phyloP scores from a whole-genome alignment of 306 rosid species.

The Vicia sativa region DNA sequence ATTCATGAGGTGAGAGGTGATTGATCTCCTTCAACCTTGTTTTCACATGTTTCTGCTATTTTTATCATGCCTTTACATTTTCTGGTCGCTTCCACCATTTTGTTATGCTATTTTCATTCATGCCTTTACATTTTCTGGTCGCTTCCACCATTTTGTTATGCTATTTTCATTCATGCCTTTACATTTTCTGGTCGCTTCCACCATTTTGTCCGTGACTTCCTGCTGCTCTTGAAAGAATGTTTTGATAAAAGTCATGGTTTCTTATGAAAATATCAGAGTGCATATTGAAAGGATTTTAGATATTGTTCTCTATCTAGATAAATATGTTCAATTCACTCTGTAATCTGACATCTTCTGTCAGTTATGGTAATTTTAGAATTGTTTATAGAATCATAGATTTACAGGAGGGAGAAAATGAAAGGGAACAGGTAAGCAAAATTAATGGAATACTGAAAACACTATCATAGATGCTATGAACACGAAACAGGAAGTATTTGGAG shows the following conservation, averaged over 20 bases:
- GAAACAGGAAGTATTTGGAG: conserved; percentile 46
- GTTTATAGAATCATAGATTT: conserved; percentile 25
- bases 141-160: conserved; percentile 27
- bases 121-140: conserved; percentile 33
- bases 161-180: conserved; percentile 28
- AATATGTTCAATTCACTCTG: conserved; percentile 26
- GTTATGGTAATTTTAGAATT: conserved; percentile 17
- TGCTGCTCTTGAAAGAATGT: not conserved
- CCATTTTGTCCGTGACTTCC: conserved; percentile 32
- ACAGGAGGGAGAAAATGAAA: conserved; percentile 47
- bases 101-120: conserved; percentile 27
- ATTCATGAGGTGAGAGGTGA: conserved; percentile 66
- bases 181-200: conserved; percentile 29
- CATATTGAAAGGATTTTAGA: conserved; percentile 26
- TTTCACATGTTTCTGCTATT: conserved; percentile 31
- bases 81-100: conserved; percentile 29
- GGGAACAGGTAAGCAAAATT: conserved; percentile 33
- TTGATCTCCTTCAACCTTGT: conserved; percentile 35
- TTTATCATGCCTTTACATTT: conserved; percentile 24
- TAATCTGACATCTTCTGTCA: conserved; percentile 19
- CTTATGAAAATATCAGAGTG: conserved; percentile 33
- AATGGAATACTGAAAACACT: conserved; percentile 41
- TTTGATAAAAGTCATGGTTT: conserved; percentile 19
- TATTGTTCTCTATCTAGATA: conserved; percentile 9
- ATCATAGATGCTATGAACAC: conserved; percentile 37